phyloP scores from a whole-genome alignment of 169 alveolate genomes.

The Plasmodium chabaudi region DNA sequence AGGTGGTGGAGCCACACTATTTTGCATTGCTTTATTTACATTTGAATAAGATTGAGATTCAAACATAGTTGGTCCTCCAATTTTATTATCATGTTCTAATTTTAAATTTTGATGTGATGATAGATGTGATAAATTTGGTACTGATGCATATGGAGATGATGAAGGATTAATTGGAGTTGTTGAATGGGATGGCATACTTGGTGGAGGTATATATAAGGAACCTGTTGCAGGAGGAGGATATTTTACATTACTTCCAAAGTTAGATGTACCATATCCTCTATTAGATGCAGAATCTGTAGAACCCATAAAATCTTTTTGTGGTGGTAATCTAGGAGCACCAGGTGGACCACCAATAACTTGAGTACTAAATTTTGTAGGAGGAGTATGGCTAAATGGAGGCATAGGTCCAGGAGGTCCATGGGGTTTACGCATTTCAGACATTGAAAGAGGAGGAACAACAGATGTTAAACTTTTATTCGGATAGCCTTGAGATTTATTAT shows the following conservation, averaged over 20 bases:
- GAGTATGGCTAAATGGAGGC: neutral
- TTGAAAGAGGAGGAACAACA: slow-evolving; percentile 10
- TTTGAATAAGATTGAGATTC: slow-evolving; percentile 33
- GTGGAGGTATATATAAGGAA: neutral
- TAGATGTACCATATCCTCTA: slow-evolving; percentile 2
- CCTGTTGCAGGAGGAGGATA: slow-evolving; percentile 5
- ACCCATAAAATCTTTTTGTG: too few relatives aligned
- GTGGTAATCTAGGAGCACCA: neutral
- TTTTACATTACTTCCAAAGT: neutral
- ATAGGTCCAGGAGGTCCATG: neutral
- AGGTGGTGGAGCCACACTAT: neutral
- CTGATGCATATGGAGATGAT: slow-evolving; percentile 5
- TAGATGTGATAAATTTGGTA: slow-evolving; percentile 12
- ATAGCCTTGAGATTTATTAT: too few relatives aligned
- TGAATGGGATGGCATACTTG: neutral
- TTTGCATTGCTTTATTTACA: slow-evolving; percentile 19
- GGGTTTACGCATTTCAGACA: slow-evolving; percentile 9
- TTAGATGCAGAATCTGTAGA: neutral
- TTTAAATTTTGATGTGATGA: slow-evolving; percentile 2
- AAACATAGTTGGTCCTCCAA: slow-evolving; percentile 10
- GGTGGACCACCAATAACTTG: slow-evolving; percentile 11
- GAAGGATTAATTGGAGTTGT: slow-evolving; percentile 29
- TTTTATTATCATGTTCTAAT: slow-evolving; percentile 8
- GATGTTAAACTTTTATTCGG: slow-evolving; percentile 1
- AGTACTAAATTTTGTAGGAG: slow-evolving; percentile 1